Evolutionary conservation across 257 asterid species (phyloP), one percentile per base, ranked within the genome.

Genomic region (Nicotiana obtusifolia): DNA sequence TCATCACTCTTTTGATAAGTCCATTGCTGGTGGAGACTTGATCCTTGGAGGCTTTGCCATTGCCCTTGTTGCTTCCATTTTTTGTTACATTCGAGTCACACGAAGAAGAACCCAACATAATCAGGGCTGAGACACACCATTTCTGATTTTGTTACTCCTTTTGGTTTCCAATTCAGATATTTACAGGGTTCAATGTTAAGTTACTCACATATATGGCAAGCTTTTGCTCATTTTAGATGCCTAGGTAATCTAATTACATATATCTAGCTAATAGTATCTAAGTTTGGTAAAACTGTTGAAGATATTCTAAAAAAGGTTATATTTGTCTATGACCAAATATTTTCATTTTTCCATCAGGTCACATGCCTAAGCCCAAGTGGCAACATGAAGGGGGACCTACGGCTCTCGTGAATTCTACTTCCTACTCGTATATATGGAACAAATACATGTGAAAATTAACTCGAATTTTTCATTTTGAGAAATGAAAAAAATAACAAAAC

Each of bases 1-100:
- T 73, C 89, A 82, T 64, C 84, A 83, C 20, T 82, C 83, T 17
- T 62, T 16, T 59, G 66, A 81, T 78, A 83, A 73, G 76, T 86
- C 86, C 16, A 57, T 77, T 53, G 86, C 85, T 14, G 87, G 88
- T 66, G 89, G 90, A 77, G 89, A 87, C 76, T 78, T 85, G 37
- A 87, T 87, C 47, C 85, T 89, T 17, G 87, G 88, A 54, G 89
- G 90, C 59, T 87, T 87, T 19, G 90, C 88, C 1, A 47, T 66
- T 54, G 85, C 86, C 75, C 53, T 84, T 10, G 44, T 82, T 24
- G 86, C 82, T 24, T 82, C 90, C 71, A 82, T 89, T 35, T 60
- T 82, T 49, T 84, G 87, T 83, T 89, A 89, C 80, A 83, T 87
- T 49, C 82, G 85, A 31, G 59, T 87, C 57, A 89, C 90, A 26